A percentile compares a stretch with the other conserved stretches of the same genome.
phyloP scores from a whole-genome alignment of 306 rosid genomes.

The Lathyrus aphaca region DNA sequence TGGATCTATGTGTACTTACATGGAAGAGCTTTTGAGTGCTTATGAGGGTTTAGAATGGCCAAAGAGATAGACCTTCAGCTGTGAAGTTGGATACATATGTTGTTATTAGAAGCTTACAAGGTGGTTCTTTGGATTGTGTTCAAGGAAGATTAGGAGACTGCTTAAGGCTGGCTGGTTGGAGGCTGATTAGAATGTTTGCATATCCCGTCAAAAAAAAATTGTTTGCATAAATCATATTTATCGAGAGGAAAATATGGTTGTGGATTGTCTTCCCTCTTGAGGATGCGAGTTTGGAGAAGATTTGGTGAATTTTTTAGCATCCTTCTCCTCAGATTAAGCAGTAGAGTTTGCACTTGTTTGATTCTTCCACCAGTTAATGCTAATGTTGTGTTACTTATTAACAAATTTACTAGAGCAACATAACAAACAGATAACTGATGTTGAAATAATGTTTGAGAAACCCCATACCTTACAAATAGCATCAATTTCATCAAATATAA shows the following conservation, averaged over 20 bases:
- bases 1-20: neutral
- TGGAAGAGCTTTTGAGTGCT: neutral
- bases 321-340: neutral
- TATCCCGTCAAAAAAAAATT: no score
- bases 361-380: constrained; percentile 22
- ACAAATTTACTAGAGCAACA: constrained; percentile 32
- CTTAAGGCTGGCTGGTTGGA: neutral
- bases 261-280: neutral
- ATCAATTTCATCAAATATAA: constrained; percentile 97
- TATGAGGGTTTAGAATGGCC: neutral
- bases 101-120: constrained; percentile 3
- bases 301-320: constrained; percentile 1
- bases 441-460: constrained; percentile 40
- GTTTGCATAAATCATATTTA: neutral
- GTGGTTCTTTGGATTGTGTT: neutral
- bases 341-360: neutral
- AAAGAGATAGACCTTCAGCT: neutral
- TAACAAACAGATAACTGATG: constrained; percentile 12
- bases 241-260: neutral
- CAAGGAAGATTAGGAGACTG: constrained; percentile 9
- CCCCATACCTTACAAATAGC: constrained; percentile 92
- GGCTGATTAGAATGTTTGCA: neutral
- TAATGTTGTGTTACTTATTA: constrained; percentile 17
- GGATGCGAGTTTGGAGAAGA: neutral
- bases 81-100: neutral